These are phyloP conservation scores for Arabis hirsuta DNA, from an alignment of 345 rosid genomes.

Conservation along the genomic window DNA sequence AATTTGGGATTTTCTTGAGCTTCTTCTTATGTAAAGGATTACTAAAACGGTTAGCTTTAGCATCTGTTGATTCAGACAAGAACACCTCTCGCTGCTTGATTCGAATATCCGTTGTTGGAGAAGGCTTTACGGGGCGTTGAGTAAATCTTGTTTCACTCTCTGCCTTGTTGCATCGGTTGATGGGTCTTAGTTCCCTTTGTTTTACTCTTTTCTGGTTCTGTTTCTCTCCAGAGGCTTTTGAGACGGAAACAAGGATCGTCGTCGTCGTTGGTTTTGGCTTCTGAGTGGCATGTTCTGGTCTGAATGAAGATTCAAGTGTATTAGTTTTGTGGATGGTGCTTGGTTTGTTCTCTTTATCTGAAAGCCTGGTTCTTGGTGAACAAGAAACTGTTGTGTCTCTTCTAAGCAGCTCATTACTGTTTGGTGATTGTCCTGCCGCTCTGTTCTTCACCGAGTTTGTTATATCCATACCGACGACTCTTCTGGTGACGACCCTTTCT, in stretches of 20 bases:
- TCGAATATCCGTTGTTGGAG: constrained; percentile 45
- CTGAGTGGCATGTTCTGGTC: constrained; percentile 32
- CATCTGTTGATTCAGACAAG: constrained; percentile 47
- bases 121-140: constrained; percentile 46
- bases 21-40: constrained; percentile 56
- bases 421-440: constrained; percentile 23
- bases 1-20: constrained; percentile 31
- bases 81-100: constrained; percentile 61
- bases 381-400: constrained; percentile 49
- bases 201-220: constrained; percentile 41
- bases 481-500: constrained; percentile 57
- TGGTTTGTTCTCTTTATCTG: constrained; percentile 51
- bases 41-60: constrained; percentile 31
- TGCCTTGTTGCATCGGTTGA: constrained; percentile 47
- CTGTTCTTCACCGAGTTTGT: constrained; percentile 64
- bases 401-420: constrained; percentile 28
- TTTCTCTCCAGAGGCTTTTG: constrained; percentile 33
- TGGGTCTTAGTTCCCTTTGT: constrained; percentile 34
- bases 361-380: constrained; percentile 62
- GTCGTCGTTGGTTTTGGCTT: constrained; percentile 36
- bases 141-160: constrained; percentile 38
- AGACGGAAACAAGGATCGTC: constrained; percentile 17
- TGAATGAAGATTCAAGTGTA: constrained; percentile 8
- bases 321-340: background rate
- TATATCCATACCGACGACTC: constrained; percentile 71